A percentile compares a stretch with the other conserved stretches of the same genome.
These are phyloP conservation scores for Lenzites betulinus DNA, from an alignment of 768 basidiomycete genomes.

Conservation along the genomic window DNA sequence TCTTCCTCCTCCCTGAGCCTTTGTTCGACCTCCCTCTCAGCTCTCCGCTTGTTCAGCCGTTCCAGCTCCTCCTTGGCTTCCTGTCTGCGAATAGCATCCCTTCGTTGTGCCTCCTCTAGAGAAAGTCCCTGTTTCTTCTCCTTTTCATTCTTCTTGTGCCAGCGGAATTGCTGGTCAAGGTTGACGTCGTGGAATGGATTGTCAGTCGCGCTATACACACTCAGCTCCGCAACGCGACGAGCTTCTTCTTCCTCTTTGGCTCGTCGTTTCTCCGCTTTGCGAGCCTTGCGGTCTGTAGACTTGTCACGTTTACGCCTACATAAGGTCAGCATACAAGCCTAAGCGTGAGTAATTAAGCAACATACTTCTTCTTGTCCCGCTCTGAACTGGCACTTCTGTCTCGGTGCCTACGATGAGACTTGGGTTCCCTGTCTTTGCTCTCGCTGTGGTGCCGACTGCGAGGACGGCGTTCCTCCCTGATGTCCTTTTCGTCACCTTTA, in stretches of 20 bases:
- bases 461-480: constrained; percentile 24
- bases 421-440: constrained; percentile 37
- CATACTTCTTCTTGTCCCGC: constrained; percentile 52
- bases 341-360: background rate
- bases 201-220: constrained; percentile 94
- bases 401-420: constrained; percentile 16
- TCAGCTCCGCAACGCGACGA: constrained; percentile 90
- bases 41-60: constrained; percentile 83
- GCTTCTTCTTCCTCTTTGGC: constrained; percentile 87
- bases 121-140: constrained; percentile 88
- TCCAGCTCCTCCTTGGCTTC: constrained; percentile 98
- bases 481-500: constrained; percentile 22
- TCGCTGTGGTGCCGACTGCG: constrained; percentile 32
- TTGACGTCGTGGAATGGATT: constrained; percentile 99
- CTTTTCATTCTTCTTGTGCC: constrained; percentile 99
- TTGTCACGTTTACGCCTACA: constrained; percentile 80
- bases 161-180: constrained; percentile 93
- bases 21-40: constrained; percentile 91
- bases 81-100: constrained; percentile 77
- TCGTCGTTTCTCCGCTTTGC: constrained; percentile 87
- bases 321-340: background rate
- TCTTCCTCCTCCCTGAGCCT: constrained; percentile 92
- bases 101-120: constrained; percentile 72
- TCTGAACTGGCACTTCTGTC: constrained; percentile 38
- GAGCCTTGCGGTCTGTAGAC: constrained; percentile 80